These are phyloP conservation scores for Phytophthora tubulina DNA, from an alignment of 352 stramenopile species.

Conservation along the genomic window DNA sequence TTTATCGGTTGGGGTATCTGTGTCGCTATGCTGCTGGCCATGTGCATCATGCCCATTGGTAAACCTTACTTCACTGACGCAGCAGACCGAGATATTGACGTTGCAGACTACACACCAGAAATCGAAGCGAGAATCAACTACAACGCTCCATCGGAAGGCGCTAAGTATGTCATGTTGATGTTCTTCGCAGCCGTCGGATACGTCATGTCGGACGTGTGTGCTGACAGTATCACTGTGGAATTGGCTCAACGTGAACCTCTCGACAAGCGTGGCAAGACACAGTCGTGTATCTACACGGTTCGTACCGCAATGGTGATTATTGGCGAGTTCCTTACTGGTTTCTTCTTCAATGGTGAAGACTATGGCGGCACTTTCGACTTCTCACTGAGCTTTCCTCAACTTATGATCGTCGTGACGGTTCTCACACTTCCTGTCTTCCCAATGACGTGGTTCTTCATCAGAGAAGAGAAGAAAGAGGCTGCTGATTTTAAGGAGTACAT, in stretches of 20 bases:
- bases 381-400: conserved; percentile 46
- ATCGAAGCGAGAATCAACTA: conserved; percentile 46
- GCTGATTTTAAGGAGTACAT: conserved; percentile 20
- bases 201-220: no score
- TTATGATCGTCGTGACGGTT: conserved; percentile 59
- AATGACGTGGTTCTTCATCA: conserved; percentile 30
- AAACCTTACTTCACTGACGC: conserved; percentile 62
- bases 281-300: conserved; percentile 61
- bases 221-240: conserved; percentile 36
- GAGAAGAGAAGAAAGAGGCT: conserved; percentile 14
- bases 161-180: no score
- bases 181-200: no score
- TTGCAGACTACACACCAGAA: conserved; percentile 38
- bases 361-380: conserved; percentile 23
- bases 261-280: conserved; percentile 58
- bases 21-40: conserved; percentile 55
- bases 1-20: conserved; percentile 61
- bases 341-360: conserved; percentile 57
- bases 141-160: conserved; percentile 21
- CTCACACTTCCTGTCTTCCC: conserved; percentile 33
- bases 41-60: conserved; percentile 49
- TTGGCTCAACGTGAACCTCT: conserved; percentile 62
- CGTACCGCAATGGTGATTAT: conserved; percentile 55
- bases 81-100: conserved; percentile 33
- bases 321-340: conserved; percentile 49